Conservation (phyloP, 2,329 filamentous ascomycete genomes). For the Ceratocystis cubensis region DNA sequence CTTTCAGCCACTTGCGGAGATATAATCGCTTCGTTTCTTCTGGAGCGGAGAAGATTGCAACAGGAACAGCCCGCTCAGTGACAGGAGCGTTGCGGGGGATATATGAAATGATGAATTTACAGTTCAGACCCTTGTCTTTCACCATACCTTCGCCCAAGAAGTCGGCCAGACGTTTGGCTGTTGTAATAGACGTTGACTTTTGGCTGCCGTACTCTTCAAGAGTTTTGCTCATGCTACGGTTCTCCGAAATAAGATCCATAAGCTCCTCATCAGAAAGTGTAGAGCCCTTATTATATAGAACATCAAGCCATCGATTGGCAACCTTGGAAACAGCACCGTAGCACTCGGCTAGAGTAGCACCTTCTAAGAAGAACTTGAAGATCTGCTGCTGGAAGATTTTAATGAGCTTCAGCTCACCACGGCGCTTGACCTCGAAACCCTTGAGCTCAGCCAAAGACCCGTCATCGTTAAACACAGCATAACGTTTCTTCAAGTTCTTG, state of each 20-base stretch:
- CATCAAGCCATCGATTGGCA: slow-evolving; percentile 92
- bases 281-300: slow-evolving; percentile 73
- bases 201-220: slow-evolving; percentile 90
- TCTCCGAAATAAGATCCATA: slow-evolving; percentile 99
- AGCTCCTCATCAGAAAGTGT: slow-evolving; percentile 93
- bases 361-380: slow-evolving; percentile 98
- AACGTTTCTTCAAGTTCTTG: slow-evolving; percentile 98
- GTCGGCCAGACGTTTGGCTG: slow-evolving; percentile 83
- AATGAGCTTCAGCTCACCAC: slow-evolving; percentile 97
- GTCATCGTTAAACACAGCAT: slow-evolving; percentile 97
- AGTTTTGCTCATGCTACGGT: slow-evolving; percentile 95
- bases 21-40: slow-evolving; percentile 77
- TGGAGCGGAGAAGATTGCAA: slow-evolving; percentile 94
- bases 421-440: slow-evolving; percentile 92
- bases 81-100: slow-evolving; percentile 79
- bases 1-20: slow-evolving; percentile 87
- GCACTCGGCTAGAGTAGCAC: slow-evolving; percentile 72
- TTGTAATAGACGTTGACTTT: slow-evolving; percentile 99
- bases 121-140: slow-evolving; percentile 97
- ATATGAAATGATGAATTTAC: slow-evolving; percentile 97
- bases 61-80: slow-evolving; percentile 84
- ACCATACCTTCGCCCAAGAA: slow-evolving; percentile 98
- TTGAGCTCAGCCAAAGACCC: slow-evolving; percentile 91
- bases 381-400: slow-evolving; percentile 99
- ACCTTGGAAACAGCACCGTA: slow-evolving; percentile 88